Evolutionary conservation across 495 filamentous ascomycete species (phyloP), one percentile per base, ranked within the genome.

Genomic region (Penicillium bovifimosum): DNA sequence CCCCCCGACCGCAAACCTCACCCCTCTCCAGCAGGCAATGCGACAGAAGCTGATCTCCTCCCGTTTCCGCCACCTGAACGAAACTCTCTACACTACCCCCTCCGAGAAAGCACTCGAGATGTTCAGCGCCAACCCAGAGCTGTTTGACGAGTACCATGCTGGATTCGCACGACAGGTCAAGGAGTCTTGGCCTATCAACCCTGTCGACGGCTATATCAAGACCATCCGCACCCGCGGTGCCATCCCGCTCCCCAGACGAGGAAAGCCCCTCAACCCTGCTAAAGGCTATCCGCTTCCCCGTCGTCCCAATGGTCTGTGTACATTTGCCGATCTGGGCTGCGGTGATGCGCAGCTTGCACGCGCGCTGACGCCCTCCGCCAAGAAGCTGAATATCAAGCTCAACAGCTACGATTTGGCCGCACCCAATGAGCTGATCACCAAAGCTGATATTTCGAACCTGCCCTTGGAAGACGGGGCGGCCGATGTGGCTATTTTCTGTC

Each of bases 51-150:
- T 98, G 48, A 78, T 91, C 50, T 90, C 88, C 5, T 90, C 93
- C 11, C 92, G 93, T 52, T 98, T 98, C 81, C 90, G 93, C 58
- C 89, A 96, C 67, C 82, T 98, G 54, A 98, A 98, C 73, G 85
- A 98, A 71, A 90, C 87, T 4, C 86, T 97, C 20, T 96, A 97
- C 70, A 96, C 91, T 9, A 89, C 86, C 6, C 86, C 91, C 13
- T 98, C 93, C 1, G 67, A 73, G 38, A 80, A 90, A 42, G 85
- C 91, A 13, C 80, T 92, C 50, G 66, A 80, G 50, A 80, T 96
- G 34, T 97, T 97, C 75, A 67, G 76, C 35, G 67, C 83, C 8
- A 87, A 85, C 52, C 93, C 93, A 0, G 88, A 93, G 54, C 86
- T 96, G 73, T 98, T 96, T 73, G 74, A 80, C 36, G 89, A 96